Evolutionary conservation across 1,284 basidiomycete species (phyloP), one percentile per base, ranked within the genome.

Genomic region (Mycena sp.): DNA sequence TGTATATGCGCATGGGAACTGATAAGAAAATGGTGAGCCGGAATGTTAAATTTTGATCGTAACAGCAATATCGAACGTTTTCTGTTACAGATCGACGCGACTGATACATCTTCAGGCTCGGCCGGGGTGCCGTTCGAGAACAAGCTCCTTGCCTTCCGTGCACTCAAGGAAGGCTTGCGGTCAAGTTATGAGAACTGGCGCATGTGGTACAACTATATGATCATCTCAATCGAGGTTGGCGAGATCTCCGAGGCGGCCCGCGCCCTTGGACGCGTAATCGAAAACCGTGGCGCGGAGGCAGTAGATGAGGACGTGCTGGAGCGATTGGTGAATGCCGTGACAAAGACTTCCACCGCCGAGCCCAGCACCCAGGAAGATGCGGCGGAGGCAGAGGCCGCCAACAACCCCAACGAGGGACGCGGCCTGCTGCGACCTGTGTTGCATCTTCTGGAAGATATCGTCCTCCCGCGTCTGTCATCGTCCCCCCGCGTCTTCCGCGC

Each of bases 191-290:
- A 95, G 55, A 96, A 96, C 72, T 99, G 97, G 97, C 87, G 94
- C 17, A 96, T 99, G 88, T 99, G 98, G 98, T 85, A 86, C 69
- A 99, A 99, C 80, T 99, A 96, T 81, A 97, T 96, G 92, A 83
- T 98, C 69, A 91, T 99, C 37, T 87, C 94, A 7, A 85, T 98
- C 76, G 95, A 99, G 71, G 92, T 98, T 16, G 97, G 96, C 7
- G 93, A 98, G 76, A 84, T 98, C 45, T 81, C 88, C 9, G 97
- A 99, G 74, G 92, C 95, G 0, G 90, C 88, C 55, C 90, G 94
- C 25, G 96, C 96, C 0, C 83, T 96, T 49, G 85, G 85, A 0
- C 89, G 95, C 6, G 84, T 98, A 29, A 87, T 98, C 32, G 94
- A 97, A 73, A 89, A 93, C 72, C 89, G 91, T 9, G 85, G 84